Conservation (phyloP, 139 green algal species). For the Micractinium conductrix region DNA sequence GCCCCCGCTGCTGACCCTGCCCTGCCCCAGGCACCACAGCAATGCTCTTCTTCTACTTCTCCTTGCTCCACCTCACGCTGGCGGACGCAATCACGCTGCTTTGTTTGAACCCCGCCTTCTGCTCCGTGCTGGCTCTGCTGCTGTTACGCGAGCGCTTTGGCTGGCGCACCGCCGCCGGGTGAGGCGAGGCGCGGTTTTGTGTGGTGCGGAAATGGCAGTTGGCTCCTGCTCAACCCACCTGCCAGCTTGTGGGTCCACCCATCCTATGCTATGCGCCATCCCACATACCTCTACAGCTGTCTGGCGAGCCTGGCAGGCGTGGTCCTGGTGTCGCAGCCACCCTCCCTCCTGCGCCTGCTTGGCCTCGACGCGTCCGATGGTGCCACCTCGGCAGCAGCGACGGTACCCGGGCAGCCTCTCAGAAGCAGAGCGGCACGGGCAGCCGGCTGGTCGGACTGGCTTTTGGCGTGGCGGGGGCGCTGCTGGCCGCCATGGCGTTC, state of each 20-base stretch:
- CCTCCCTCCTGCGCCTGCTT: conserved; percentile 32
- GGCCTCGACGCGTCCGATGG: neutral
- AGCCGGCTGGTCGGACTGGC: neutral
- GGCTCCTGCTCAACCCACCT: neutral
- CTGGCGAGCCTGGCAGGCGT: conserved; percentile 35
- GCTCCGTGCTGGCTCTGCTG: conserved; percentile 38
- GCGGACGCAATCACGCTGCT: conserved; percentile 54
- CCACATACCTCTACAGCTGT: neutral
- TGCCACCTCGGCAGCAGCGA: too few relatives aligned
- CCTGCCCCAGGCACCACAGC: conserved; percentile 13
- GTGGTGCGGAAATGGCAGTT: too few relatives aligned
- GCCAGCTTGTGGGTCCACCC: neutral
- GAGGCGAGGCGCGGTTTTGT: neutral
- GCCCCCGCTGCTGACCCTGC: too few relatives aligned
- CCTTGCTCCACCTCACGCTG: conserved; percentile 42
- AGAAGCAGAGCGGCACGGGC: neutral
- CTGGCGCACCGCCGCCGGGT: conserved; percentile 33
- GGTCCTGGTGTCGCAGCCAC: conserved; percentile 39
- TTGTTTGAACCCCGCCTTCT: conserved; percentile 52
- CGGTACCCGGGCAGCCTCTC: neutral
- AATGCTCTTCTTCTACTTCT: conserved; percentile 54
- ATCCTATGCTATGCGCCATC: neutral
- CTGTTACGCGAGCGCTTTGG: conserved; percentile 33
- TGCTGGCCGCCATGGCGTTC: conserved; percentile 9
- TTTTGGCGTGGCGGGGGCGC: neutral